Conservation (phyloP, 2,329 filamentous ascomycete genomes). For the Sarocladium kiliense region DNA sequence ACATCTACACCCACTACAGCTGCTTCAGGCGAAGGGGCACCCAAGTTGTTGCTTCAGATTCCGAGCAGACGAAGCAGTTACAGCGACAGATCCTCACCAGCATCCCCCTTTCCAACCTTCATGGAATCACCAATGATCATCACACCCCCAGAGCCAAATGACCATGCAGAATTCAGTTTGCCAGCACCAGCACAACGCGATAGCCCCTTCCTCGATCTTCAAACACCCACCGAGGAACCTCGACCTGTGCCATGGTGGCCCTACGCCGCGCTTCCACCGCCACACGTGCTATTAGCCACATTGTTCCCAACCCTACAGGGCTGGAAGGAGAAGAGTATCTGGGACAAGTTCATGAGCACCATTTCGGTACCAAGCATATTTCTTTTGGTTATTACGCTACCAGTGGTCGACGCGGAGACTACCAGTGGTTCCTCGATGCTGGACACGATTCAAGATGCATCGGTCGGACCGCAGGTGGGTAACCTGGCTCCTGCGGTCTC, state of each 20-base stretch:
- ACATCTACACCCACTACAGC: slow-evolving; percentile 2
- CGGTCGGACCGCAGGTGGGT: slow-evolving; percentile 20
- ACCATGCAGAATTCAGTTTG: slow-evolving; percentile 51
- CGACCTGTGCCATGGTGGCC: slow-evolving; percentile 74
- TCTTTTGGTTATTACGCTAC: slow-evolving; percentile 81
- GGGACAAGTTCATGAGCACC: slow-evolving; percentile 75
- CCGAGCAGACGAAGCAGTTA: slow-evolving; percentile 37
- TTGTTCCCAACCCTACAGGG: slow-evolving; percentile 82
- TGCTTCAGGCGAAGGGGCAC: slow-evolving; percentile 4
- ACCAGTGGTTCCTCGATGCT: slow-evolving; percentile 35
- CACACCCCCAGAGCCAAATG: slow-evolving; percentile 33
- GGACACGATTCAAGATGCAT: slow-evolving; percentile 23
- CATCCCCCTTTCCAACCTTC: slow-evolving; percentile 64
- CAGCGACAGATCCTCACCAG: slow-evolving; percentile 42
- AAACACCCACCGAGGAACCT: slow-evolving; percentile 29
- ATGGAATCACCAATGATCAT: slow-evolving; percentile 50
- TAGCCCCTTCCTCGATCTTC: slow-evolving; percentile 42
- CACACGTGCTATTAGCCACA: slow-evolving; percentile 64
- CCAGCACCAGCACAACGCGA: slow-evolving; percentile 35
- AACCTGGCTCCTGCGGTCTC: slow-evolving; percentile 30
- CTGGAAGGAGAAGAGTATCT: slow-evolving; percentile 78
- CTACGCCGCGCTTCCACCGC: slow-evolving; percentile 65
- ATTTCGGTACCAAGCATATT: slow-evolving; percentile 89
- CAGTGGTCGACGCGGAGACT: slow-evolving; percentile 74
- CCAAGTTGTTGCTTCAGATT: slow-evolving; percentile 39